Evolutionary conservation across 2,329 filamentous ascomycete species (phyloP).

Genomic region (Thermothelomyces thermophilus): DNA sequence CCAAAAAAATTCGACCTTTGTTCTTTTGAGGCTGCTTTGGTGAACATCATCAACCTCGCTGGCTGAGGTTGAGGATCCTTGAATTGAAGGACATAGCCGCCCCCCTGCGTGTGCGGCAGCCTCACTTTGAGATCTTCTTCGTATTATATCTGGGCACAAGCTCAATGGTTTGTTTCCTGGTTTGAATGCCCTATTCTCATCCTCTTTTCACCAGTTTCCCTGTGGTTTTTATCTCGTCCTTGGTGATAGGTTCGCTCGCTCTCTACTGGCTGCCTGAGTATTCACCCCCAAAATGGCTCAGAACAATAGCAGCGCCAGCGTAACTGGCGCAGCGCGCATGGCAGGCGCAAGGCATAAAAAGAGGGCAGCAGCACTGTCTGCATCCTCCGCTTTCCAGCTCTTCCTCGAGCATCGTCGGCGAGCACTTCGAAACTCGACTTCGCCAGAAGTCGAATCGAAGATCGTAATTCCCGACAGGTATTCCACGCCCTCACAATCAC

Average conservation of each 20-base stretch:
- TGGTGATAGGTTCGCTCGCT: background rate
- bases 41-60: too few relatives aligned
- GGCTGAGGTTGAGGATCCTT: too few relatives aligned
- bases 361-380: background rate
- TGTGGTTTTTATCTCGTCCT: background rate
- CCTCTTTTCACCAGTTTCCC: background rate
- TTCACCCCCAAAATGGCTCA: constrained; percentile 7
- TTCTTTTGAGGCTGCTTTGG: too few relatives aligned
- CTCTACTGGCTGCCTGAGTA: background rate
- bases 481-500: background rate
- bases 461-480: background rate
- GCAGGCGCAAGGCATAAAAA: background rate
- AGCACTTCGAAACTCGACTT: constrained; percentile 2
- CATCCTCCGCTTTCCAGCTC: background rate
- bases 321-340: constrained; percentile 4
- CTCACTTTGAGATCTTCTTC: too few relatives aligned
- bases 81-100: too few relatives aligned
- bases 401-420: constrained; percentile 2
- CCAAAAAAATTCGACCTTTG: too few relatives aligned
- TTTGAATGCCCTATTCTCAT: too few relatives aligned
- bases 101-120: too few relatives aligned
- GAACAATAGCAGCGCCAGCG: constrained; percentile 13
- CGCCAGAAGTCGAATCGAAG: background rate
- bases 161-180: too few relatives aligned
- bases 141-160: too few relatives aligned